These are phyloP conservation scores for Aspergillus campestris DNA, from an alignment of 495 filamentous ascomycete genomes.

Conservation along the genomic window DNA sequence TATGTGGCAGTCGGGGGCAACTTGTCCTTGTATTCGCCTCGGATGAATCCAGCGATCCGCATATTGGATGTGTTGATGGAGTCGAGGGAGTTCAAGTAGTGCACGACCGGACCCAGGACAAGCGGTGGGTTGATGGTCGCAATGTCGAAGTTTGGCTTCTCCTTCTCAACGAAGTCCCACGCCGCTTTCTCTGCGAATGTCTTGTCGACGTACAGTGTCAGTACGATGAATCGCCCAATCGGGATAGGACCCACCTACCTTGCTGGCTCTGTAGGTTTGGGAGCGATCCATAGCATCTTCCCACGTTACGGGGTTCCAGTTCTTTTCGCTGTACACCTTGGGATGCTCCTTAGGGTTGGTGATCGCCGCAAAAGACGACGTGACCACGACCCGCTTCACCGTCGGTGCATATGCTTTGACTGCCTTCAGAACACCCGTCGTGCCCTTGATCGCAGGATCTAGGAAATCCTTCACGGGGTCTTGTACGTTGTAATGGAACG, in stretches of 20 bases:
- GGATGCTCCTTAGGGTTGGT: conserved; percentile 41
- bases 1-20: conserved; percentile 47
- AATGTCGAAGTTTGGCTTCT: conserved; percentile 70
- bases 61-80: conserved; percentile 62
- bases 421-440: conserved; percentile 67
- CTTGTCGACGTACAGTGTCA: conserved; percentile 16
- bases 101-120: conserved; percentile 63
- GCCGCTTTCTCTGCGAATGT: conserved; percentile 61
- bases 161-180: conserved; percentile 72
- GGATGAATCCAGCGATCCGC: conserved; percentile 44
- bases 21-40: conserved; percentile 57
- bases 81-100: conserved; percentile 57
- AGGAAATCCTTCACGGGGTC: conserved; percentile 75
- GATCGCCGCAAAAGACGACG: conserved; percentile 78
- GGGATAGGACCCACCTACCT: conserved; percentile 26
- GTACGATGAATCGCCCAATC: background rate
- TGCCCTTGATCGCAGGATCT: conserved; percentile 80
- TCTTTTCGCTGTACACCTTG: conserved; percentile 56
- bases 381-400: conserved; percentile 79
- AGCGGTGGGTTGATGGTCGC: conserved; percentile 63
- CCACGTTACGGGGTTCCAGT: conserved; percentile 79
- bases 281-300: conserved; percentile 52
- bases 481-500: conserved; percentile 66
- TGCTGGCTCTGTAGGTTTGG: conserved; percentile 62
- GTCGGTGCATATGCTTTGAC: conserved; percentile 64